A percentile compares a stretch with the other conserved stretches of the same genome.
Conservation (phyloP, 2,329 filamentous ascomycete genomes). For the Fusarium proliferatum region DNA sequence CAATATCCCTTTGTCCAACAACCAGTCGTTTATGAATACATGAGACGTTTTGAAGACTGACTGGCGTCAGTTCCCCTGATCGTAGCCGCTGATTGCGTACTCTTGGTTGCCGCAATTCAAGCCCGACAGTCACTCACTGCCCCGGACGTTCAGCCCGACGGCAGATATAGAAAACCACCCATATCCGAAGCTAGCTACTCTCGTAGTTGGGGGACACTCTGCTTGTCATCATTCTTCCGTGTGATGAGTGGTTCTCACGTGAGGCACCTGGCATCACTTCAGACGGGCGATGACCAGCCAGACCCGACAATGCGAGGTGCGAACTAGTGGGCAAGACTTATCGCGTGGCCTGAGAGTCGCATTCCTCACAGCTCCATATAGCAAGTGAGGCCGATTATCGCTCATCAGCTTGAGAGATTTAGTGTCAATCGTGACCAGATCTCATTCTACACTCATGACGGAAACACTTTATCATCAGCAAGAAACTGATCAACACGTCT, state of each 20-base stretch:
- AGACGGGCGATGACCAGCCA: background rate
- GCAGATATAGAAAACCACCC: background rate
- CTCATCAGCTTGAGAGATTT: background rate
- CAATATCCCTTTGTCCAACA: conserved; percentile 42
- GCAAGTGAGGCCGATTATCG: too few relatives aligned
- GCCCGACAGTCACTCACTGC: background rate
- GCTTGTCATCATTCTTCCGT: background rate
- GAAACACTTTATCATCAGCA: conserved; percentile 41
- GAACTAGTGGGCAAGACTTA: too few relatives aligned
- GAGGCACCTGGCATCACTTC: background rate
- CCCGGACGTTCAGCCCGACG: background rate
- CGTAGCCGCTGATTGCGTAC: conserved; percentile 46
- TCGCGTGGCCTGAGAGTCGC: too few relatives aligned
- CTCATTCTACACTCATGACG: conserved; percentile 15
- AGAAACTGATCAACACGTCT: conserved; percentile 44
- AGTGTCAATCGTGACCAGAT: background rate
- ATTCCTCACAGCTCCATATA: too few relatives aligned
- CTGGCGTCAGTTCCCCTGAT: background rate
- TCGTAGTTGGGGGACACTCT: background rate
- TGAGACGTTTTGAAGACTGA: background rate
- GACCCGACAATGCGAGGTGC: background rate
- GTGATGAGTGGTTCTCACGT: background rate
- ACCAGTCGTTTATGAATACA: conserved; percentile 40
- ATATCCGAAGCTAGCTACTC: background rate
- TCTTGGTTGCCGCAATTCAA: conserved; percentile 44